phyloP scores from a whole-genome alignment of 2,329 filamentous ascomycete genomes.

The Dothidotthia symphoricarpi region DNA sequence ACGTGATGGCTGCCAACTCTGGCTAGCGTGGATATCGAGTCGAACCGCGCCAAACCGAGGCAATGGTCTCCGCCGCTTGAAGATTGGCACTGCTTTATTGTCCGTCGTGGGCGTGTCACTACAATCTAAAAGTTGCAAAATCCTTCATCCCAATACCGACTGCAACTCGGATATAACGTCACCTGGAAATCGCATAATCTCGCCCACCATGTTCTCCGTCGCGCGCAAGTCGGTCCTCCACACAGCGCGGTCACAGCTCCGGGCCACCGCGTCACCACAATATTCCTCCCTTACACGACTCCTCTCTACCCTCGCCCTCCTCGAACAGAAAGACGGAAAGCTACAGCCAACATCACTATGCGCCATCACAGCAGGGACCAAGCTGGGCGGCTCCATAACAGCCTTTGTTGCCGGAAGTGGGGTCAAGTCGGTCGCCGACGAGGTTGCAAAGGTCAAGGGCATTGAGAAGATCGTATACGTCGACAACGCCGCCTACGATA shows the following conservation, averaged over 20 bases:
- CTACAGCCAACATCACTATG: constrained; percentile 79
- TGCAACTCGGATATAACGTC: too few relatives aligned
- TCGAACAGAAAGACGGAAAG: constrained; percentile 90
- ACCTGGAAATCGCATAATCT: background rate
- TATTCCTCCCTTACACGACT: constrained; percentile 64
- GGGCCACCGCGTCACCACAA: constrained; percentile 41
- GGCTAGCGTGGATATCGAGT: constrained; percentile 6
- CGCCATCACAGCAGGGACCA: constrained; percentile 80
- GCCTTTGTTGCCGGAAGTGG: constrained; percentile 82
- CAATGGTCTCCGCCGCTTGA: constrained; percentile 3
- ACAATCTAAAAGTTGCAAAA: too few relatives aligned
- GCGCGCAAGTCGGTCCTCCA: constrained; percentile 39
- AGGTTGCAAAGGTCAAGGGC: constrained; percentile 85
- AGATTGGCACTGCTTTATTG: too few relatives aligned
- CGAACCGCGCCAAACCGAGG: constrained; percentile 7
- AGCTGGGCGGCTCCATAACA: constrained; percentile 80
- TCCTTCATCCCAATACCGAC: too few relatives aligned
- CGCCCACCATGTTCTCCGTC: constrained; percentile 37
- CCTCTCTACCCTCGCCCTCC: constrained; percentile 82
- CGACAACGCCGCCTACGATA: constrained; percentile 88
- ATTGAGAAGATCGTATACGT: constrained; percentile 88
- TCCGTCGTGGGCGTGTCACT: too few relatives aligned
- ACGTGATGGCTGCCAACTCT: background rate
- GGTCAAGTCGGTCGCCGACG: constrained; percentile 71
- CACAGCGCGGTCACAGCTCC: constrained; percentile 47